Evolutionary conservation across 73 alveolate genomes (phyloP), one percentile per base, ranked within the genome.

Genomic region (Halteria grandinella): DNA sequence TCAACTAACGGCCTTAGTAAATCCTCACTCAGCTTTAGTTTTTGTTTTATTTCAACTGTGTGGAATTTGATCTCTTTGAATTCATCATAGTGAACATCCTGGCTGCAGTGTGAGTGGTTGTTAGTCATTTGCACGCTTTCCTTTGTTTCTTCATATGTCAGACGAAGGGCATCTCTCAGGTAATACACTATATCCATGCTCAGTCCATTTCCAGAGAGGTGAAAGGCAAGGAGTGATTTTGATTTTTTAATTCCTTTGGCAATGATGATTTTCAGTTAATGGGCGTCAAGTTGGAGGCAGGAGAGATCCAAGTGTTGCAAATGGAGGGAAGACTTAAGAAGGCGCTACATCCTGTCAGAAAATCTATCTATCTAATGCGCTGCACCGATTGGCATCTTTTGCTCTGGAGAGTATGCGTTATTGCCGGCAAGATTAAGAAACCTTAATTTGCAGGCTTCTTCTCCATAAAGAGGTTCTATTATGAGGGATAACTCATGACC

Each of bases 191-290:
- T 36, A 3, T 60, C 55, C 11, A 20, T 3, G 5, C 24, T 3
- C 6, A 60, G 4, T n/a, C 43, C 43, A 40, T 60, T 60, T 24
- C 29, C 21, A 18, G 34, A 2, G 3, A 15, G 1, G 24, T 60
- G 77, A 17, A 60, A 12, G 4, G 59, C n/a, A 5, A 60, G 45
- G 8, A 60, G 24, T 11, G 77, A 10, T 37, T 60, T 60, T 1
- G 77, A 60, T 60, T 49, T 60, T 21, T 60, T 60, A 10, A 60
- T 36, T 3, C 77, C 77, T 60, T 24, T 36, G 18, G 24, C 7
- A 29, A 60, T 40, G n/a, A 60, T 60, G 6, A 17, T 7, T 25
- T 11, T 39, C 11, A 39, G 11, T 23, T 60, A 40, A 8, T 39
- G 20, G 6, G 37, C 14, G 27, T 31, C 20, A 5, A 60, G 40